Evolutionary conservation across 306 rosid species (phyloP).

Genomic region (Lupinus albus): DNA sequence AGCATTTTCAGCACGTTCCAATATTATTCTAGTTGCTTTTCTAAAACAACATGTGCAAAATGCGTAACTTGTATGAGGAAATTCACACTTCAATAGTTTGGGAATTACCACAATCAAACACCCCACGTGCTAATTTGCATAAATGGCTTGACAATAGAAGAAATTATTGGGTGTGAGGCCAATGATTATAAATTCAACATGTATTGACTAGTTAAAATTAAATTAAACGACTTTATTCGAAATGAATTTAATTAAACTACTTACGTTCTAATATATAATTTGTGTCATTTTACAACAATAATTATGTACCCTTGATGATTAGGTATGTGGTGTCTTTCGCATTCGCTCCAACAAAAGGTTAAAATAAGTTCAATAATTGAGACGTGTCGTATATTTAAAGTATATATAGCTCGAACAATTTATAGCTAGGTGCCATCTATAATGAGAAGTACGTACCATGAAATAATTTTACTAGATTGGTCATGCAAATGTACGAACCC

Average conservation of each 20-base stretch:
- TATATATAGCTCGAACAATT: slow-evolving; percentile 5
- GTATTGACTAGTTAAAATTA: too few relatives aligned
- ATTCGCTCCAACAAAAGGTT: background rate
- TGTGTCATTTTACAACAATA: background rate
- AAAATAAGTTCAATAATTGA: background rate
- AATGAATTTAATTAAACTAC: too few relatives aligned
- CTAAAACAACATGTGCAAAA: slow-evolving; percentile 29
- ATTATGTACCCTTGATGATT: background rate
- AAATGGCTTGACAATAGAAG: slow-evolving; percentile 22
- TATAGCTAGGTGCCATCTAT: slow-evolving; percentile 5
- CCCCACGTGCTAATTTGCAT: slow-evolving; percentile 32
- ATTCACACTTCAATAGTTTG: slow-evolving; percentile 1
- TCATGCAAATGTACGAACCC: background rate
- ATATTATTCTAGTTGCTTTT: slow-evolving; percentile 13
- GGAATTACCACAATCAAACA: slow-evolving; percentile 7
- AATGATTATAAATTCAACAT: too few relatives aligned
- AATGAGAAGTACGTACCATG: slow-evolving; percentile 8
- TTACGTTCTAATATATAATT: background rate
- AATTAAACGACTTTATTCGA: too few relatives aligned
- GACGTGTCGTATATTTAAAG: background rate
- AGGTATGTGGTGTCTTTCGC: background rate
- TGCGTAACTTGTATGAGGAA: background rate
- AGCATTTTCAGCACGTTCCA: slow-evolving; percentile 33
- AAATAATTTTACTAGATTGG: slow-evolving; percentile 24
- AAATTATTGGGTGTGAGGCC: too few relatives aligned